Conservation (phyloP, 305 asterid species). For the Galium porrigens region DNA sequence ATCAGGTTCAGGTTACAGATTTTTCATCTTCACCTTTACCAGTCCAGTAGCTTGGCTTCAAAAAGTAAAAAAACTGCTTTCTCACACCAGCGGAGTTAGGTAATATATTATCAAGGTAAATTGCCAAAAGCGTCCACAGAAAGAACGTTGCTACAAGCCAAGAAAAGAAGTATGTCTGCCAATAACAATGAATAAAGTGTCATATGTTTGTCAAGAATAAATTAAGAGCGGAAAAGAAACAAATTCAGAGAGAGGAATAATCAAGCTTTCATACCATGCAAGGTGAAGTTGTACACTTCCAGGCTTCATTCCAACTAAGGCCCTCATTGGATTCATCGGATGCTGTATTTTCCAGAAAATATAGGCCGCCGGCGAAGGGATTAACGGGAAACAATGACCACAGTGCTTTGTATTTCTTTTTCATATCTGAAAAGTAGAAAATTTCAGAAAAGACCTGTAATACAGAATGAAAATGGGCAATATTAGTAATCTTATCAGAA, state of each 20-base stretch:
- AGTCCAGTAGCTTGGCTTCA: constrained; percentile 78
- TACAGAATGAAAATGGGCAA: constrained; percentile 34
- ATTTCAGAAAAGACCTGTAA: constrained; percentile 26
- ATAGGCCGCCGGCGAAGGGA: constrained; percentile 65
- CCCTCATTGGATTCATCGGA: constrained; percentile 21
- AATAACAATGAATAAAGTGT: background rate
- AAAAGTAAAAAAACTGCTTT: constrained; percentile 50
- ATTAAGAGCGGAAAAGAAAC: background rate
- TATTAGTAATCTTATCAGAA: constrained; percentile 17
- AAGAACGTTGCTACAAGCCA: constrained; percentile 49
- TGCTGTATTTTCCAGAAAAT: constrained; percentile 34
- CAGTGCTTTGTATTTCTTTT: constrained; percentile 29
- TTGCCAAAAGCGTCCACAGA: constrained; percentile 65
- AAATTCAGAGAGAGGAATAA: background rate
- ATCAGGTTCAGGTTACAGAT: background rate
- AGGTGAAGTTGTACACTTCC: constrained; percentile 38
- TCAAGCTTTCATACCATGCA: constrained; percentile 38
- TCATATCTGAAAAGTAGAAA: constrained; percentile 32
- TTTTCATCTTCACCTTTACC: constrained; percentile 68
- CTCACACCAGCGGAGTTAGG: constrained; percentile 75
- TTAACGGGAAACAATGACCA: constrained; percentile 88
- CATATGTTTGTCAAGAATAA: background rate
- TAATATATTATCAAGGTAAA: constrained; percentile 73
- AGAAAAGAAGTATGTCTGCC: constrained; percentile 48
- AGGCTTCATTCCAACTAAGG: constrained; percentile 53